Percentiles rank a stretch among this genome's conserved stretches.
phyloP scores from a whole-genome alignment of 2,329 filamentous ascomycete genomes.

The Purpureocillium lavendulum region DNA sequence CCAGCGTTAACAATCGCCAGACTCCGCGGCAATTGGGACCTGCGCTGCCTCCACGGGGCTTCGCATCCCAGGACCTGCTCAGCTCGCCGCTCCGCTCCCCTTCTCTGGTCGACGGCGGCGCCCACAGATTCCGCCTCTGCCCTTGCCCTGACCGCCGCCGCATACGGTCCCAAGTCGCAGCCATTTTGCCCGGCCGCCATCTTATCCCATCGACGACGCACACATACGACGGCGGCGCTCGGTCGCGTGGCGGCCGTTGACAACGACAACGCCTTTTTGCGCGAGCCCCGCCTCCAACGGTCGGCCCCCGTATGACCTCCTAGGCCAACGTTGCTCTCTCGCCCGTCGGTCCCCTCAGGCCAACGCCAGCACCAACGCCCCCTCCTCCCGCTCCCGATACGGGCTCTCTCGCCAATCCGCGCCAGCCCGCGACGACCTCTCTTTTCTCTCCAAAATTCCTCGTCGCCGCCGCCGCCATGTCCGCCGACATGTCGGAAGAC shows the following conservation, averaged over 20 bases:
- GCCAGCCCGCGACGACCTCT: background rate
- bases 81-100: slow-evolving; percentile 4
- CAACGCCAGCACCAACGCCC: background rate
- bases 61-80: slow-evolving; percentile 21
- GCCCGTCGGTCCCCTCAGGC: too few species aligned
- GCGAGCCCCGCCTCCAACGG: background rate
- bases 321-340: background rate
- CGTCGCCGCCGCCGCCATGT: slow-evolving; percentile 15
- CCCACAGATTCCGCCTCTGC: too few species aligned
- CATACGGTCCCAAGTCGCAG: too few species aligned
- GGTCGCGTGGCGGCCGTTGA: background rate
- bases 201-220: too few species aligned
- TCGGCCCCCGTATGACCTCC: slow-evolving; percentile 7
- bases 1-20: slow-evolving; percentile 16
- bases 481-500: slow-evolving; percentile 34
- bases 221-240: background rate
- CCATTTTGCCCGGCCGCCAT: too few species aligned
- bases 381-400: slow-evolving; percentile 2
- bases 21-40: slow-evolving; percentile 28
- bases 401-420: slow-evolving; percentile 3
- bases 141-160: too few species aligned
- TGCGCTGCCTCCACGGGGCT: slow-evolving; percentile 27
- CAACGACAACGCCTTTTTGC: background rate
- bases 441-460: background rate
- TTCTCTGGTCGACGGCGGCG: background rate